Percentiles rank a stretch among this genome's conserved stretches.
Evolutionary conservation across 352 stramenopile genomes (phyloP).

Genomic region (Pythium grandisporangium): DNA sequence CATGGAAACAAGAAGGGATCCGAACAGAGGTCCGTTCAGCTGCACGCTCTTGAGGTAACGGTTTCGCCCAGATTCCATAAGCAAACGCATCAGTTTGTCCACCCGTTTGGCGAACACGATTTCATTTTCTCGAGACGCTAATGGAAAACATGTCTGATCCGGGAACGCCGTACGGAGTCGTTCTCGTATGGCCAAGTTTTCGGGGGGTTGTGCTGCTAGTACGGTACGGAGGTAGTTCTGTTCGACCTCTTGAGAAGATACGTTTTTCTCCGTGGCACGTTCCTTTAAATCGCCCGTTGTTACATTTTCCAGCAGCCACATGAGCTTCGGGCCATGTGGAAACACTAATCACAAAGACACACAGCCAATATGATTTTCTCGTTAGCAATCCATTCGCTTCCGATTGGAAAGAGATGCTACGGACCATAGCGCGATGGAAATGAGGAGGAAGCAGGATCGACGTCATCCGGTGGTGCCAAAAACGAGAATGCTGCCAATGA

Average conservation of each 20-base stretch:
- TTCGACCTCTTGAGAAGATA: constrained; percentile 48
- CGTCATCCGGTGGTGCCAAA: constrained; percentile 13
- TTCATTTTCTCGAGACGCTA: constrained; percentile 28
- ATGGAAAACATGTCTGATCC: constrained; percentile 44
- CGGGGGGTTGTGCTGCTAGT: constrained; percentile 19
- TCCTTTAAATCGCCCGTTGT: constrained; percentile 57
- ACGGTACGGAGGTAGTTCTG: constrained; percentile 47
- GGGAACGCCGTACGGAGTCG: constrained; percentile 39
- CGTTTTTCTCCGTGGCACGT: constrained; percentile 32
- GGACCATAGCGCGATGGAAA: neutral
- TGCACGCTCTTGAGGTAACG: constrained; percentile 56
- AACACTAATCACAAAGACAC: constrained; percentile 27
- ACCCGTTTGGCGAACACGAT: constrained; percentile 45
- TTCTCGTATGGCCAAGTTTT: constrained; percentile 18
- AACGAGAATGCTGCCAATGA: constrained; percentile 54
- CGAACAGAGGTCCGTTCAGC: constrained; percentile 61
- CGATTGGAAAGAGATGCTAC: neutral
- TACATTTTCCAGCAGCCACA: constrained; percentile 67
- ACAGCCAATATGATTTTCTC: too few relatives aligned
- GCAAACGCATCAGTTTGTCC: constrained; percentile 43
- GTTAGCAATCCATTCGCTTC: neutral
- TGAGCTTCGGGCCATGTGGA: constrained; percentile 58
- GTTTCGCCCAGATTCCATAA: constrained; percentile 58
- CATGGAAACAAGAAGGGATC: constrained; percentile 70
- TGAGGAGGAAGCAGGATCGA: neutral